These are phyloP conservation scores for Xylaria sp. DNA, from an alignment of 2,329 filamentous ascomycete species.

Conservation along the genomic window DNA sequence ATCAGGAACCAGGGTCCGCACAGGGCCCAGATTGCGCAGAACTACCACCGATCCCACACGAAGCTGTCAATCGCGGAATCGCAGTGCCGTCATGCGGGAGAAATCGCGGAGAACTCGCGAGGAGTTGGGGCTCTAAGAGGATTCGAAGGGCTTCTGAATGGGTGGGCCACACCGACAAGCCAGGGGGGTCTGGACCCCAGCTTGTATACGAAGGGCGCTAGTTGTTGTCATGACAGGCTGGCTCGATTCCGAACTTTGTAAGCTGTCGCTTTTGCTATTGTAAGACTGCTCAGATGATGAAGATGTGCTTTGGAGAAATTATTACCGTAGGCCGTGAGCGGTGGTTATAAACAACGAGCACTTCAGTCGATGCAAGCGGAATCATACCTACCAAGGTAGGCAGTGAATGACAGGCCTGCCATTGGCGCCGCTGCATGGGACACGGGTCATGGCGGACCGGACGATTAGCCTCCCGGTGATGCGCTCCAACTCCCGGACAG, in stretches of 20 bases:
- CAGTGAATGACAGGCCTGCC: background rate
- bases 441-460: slow-evolving; percentile 5
- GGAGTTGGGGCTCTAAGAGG: background rate
- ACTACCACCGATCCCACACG: background rate
- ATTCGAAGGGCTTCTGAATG: background rate
- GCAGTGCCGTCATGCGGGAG: slow-evolving; percentile 41
- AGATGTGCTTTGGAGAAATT: background rate
- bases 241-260: background rate
- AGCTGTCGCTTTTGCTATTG: background rate
- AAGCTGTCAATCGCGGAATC: background rate
- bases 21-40: background rate
- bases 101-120: slow-evolving; percentile 31
- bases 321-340: background rate
- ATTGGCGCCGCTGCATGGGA: background rate
- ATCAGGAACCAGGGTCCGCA: background rate
- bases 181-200: background rate
- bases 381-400: background rate
- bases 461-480: background rate
- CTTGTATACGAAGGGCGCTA: background rate
- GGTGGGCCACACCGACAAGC: slow-evolving; percentile 4
- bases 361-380: background rate
- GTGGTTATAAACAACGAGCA: background rate
- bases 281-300: background rate
- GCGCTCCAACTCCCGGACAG: background rate
- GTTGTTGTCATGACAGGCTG: background rate